Percentiles rank a stretch among this genome's conserved stretches.
Conservation (phyloP, 1,284 basidiomycete species). For the Thecaphora thlaspeos region DNA sequence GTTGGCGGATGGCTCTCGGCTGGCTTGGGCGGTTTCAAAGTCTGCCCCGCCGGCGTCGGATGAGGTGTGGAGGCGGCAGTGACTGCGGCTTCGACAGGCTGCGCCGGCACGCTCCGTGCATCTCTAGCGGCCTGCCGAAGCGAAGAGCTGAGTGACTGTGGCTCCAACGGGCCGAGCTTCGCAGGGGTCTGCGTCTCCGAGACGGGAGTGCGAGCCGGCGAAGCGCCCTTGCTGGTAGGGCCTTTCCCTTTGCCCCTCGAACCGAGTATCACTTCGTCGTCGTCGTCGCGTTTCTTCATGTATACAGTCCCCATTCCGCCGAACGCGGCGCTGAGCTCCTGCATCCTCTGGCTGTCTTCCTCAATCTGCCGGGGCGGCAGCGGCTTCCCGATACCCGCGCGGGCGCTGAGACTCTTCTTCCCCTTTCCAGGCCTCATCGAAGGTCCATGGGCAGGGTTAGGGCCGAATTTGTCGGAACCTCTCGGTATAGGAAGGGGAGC, state of each 20-base stretch:
- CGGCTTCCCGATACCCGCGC: slow-evolving; percentile 21
- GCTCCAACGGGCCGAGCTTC: too few relatives aligned
- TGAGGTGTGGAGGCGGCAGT: too few relatives aligned
- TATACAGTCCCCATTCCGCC: slow-evolving; percentile 32
- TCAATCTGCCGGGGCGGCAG: slow-evolving; percentile 19
- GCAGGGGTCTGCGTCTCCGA: too few relatives aligned
- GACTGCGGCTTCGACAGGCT: too few relatives aligned
- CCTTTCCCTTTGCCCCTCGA: slow-evolving; percentile 21
- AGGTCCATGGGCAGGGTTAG: background rate
- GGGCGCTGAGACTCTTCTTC: slow-evolving; percentile 23
- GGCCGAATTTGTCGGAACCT: background rate
- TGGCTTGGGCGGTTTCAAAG: too few relatives aligned
- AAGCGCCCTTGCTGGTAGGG: slow-evolving; percentile 8
- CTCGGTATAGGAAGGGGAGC: background rate
- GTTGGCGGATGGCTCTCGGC: slow-evolving; percentile 11
- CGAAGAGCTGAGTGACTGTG: too few relatives aligned
- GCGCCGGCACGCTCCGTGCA: too few relatives aligned
- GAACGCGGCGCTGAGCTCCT: slow-evolving; percentile 20
- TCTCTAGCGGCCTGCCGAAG: too few relatives aligned
- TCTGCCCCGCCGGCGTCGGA: too few relatives aligned
- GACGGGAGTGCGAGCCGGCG: too few relatives aligned
- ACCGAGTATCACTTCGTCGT: slow-evolving; percentile 10
- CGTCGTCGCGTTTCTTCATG: slow-evolving; percentile 19
- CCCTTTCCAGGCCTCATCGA: slow-evolving; percentile 9
- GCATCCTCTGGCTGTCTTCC: slow-evolving; percentile 9